These are phyloP conservation scores for Boletus vinaceobasis DNA, from an alignment of 768 basidiomycete genomes.

Conservation along the genomic window DNA sequence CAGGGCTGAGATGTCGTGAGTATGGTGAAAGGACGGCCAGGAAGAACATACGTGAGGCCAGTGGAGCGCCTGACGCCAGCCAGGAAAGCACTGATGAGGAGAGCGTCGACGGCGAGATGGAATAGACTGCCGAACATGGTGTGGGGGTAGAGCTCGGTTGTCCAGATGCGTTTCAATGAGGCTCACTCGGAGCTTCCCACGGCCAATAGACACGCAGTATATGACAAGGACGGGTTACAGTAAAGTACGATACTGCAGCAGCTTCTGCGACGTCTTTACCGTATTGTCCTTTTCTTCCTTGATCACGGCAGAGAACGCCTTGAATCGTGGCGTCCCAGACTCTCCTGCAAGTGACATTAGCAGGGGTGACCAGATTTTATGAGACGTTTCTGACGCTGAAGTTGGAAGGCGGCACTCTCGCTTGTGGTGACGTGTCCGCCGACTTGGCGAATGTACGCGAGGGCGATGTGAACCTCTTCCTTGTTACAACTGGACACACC, in stretches of 20 bases:
- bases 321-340: slow-evolving; percentile 63
- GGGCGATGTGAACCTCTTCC: slow-evolving; percentile 74
- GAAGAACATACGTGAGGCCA: slow-evolving; percentile 69
- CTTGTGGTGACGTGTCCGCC: slow-evolving; percentile 79
- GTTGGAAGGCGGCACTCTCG: slow-evolving; percentile 76
- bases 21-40: neutral
- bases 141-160: neutral
- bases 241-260: slow-evolving; percentile 30
- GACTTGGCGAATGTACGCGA: slow-evolving; percentile 63
- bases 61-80: slow-evolving; percentile 84
- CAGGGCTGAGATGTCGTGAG: slow-evolving; percentile 48
- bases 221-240: slow-evolving; percentile 6
- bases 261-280: slow-evolving; percentile 30
- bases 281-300: slow-evolving; percentile 77
- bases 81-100: slow-evolving; percentile 75
- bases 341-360: slow-evolving; percentile 43
- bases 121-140: slow-evolving; percentile 39
- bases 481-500: slow-evolving; percentile 80
- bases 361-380: slow-evolving; percentile 7
- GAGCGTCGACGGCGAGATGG: slow-evolving; percentile 72
- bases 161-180: neutral
- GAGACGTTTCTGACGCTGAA: slow-evolving; percentile 50
- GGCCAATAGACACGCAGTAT: neutral
- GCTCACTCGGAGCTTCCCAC: slow-evolving; percentile 15
- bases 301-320: slow-evolving; percentile 63